These are phyloP conservation scores for Luffa aegyptiaca DNA, from an alignment of 306 rosid species.

Conservation along the genomic window DNA sequence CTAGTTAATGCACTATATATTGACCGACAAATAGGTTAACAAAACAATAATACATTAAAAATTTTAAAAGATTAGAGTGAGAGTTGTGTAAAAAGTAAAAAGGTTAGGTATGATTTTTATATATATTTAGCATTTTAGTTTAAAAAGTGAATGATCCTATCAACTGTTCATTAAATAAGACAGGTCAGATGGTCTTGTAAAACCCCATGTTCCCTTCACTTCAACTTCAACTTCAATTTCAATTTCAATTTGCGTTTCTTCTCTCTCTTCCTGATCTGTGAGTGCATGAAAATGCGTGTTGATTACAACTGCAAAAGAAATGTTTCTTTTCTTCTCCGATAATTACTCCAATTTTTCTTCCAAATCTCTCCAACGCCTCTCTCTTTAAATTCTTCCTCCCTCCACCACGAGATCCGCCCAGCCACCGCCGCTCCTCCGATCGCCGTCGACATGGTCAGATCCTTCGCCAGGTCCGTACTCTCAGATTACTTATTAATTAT, in stretches of 20 bases:
- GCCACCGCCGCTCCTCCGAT: background rate
- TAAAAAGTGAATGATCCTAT: too few species aligned
- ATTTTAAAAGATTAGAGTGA: too few species aligned
- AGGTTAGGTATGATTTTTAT: too few species aligned
- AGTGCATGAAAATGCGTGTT: constrained; percentile 35
- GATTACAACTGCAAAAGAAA: background rate
- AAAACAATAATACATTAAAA: too few species aligned
- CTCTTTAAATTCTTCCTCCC: background rate
- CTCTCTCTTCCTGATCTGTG: constrained; percentile 4
- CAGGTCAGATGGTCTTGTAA: constrained; percentile 5
- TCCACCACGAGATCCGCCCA: background rate
- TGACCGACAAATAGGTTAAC: too few species aligned
- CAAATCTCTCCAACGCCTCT: background rate
- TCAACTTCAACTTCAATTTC: too few species aligned
- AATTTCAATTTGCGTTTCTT: background rate
- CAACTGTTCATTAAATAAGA: constrained; percentile 26
- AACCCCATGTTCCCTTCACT: constrained; percentile 10
- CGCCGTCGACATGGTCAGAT: constrained; percentile 34
- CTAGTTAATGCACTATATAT: too few species aligned
- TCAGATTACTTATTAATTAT: background rate
- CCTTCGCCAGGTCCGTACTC: constrained; percentile 40
- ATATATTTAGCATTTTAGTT: background rate
- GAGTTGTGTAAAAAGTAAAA: too few species aligned
- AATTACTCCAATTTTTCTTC: constrained; percentile 16
- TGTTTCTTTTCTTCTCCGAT: constrained; percentile 15